These are phyloP conservation scores for Neonectria magnoliae DNA, from an alignment of 2,329 filamentous ascomycete genomes.

Conservation along the genomic window DNA sequence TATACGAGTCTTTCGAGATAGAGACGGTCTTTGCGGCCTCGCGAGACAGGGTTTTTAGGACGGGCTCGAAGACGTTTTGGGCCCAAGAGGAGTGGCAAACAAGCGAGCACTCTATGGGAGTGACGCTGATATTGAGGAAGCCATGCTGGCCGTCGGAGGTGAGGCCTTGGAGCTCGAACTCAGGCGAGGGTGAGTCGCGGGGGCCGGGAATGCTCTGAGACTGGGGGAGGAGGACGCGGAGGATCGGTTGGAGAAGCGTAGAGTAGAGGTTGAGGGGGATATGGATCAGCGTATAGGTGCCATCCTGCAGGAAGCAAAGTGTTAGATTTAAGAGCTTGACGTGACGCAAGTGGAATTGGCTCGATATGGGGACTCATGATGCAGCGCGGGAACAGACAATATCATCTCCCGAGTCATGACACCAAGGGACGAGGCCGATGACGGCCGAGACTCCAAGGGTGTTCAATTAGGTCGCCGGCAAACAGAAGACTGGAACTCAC, in stretches of 20 bases:
- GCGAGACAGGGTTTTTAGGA: slow-evolving; percentile 70
- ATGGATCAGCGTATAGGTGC: slow-evolving; percentile 87
- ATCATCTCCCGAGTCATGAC: slow-evolving; percentile 10
- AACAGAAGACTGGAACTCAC: slow-evolving; percentile 51
- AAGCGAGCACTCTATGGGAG: slow-evolving; percentile 90
- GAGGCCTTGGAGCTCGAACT: slow-evolving; percentile 57
- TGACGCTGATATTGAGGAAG: slow-evolving; percentile 94
- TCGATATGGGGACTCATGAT: background rate
- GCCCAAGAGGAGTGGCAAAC: slow-evolving; percentile 85
- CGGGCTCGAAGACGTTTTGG: slow-evolving; percentile 77
- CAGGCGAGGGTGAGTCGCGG: slow-evolving; percentile 47
- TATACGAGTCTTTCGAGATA: slow-evolving; percentile 84
- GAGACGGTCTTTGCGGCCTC: slow-evolving; percentile 66
- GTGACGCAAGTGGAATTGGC: background rate
- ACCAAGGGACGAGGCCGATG: background rate
- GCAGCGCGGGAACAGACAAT: background rate
- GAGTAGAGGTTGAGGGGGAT: slow-evolving; percentile 84
- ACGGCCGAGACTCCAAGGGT: background rate
- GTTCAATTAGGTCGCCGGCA: background rate
- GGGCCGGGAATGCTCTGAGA: slow-evolving; percentile 54
- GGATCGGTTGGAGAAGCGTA: slow-evolving; percentile 83
- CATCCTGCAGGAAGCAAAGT: slow-evolving; percentile 70
- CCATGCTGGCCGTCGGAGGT: slow-evolving; percentile 69
- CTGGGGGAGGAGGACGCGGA: slow-evolving; percentile 83
- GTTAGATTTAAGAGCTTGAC: slow-evolving; percentile 36